phyloP scores from a whole-genome alignment of 257 asterid species.

The Phtheirospermum japonicum region DNA sequence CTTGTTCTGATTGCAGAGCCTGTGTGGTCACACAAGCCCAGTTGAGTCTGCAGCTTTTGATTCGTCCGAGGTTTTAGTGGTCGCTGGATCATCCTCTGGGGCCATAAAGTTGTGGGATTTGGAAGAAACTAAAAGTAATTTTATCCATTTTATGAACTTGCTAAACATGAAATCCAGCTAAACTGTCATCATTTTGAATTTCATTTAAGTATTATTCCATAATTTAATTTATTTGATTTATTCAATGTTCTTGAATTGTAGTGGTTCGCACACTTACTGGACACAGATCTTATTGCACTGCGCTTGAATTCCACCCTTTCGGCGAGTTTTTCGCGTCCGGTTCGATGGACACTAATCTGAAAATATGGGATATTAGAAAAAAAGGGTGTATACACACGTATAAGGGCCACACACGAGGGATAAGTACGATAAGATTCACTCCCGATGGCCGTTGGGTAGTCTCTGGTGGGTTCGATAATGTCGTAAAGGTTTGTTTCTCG shows the following conservation, averaged over 20 bases:
- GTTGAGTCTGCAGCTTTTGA: slow-evolving; percentile 93
- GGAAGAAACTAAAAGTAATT: slow-evolving; percentile 93
- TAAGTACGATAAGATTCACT: slow-evolving; percentile 82
- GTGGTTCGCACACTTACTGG: slow-evolving; percentile 98
- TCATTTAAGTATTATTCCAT: too few relatives aligned
- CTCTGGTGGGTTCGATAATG: slow-evolving; percentile 97
- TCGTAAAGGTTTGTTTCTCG: slow-evolving; percentile 65
- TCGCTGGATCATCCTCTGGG: slow-evolving; percentile 97
- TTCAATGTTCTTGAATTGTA: slow-evolving; percentile 54
- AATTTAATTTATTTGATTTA: slow-evolving; percentile 35
- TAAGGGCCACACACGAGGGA: slow-evolving; percentile 97
- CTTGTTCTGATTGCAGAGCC: slow-evolving; percentile 57
- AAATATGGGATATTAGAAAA: slow-evolving; percentile 98
- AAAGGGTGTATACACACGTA: slow-evolving; percentile 97
- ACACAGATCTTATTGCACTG: slow-evolving; percentile 97
- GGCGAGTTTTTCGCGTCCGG: slow-evolving; percentile 99
- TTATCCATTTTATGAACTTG: neutral
- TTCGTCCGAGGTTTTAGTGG: slow-evolving; percentile 81
- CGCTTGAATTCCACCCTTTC: slow-evolving; percentile 94
- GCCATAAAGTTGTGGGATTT: slow-evolving; percentile 95
- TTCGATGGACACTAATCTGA: slow-evolving; percentile 96
- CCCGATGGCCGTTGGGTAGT: slow-evolving; percentile 99
- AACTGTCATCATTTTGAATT: too few relatives aligned
- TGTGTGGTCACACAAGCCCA: slow-evolving; percentile 89
- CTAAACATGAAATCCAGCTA: too few relatives aligned